Evolutionary conservation across 176 grass and related monocot genomes (phyloP).

Genomic region (Pharus latifolius): DNA sequence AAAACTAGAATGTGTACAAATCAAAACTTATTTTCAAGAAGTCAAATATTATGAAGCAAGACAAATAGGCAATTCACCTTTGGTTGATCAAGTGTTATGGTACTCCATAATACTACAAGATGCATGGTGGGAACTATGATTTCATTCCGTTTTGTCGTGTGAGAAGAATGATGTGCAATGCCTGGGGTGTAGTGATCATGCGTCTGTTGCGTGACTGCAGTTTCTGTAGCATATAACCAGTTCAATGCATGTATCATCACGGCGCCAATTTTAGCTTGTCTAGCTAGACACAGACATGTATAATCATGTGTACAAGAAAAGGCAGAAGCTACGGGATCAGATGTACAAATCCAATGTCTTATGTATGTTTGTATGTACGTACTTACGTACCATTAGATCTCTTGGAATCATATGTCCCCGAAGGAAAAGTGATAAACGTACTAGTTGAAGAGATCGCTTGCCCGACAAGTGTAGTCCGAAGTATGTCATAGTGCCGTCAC

Average conservation of each 20-base stretch:
- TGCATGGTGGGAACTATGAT: not conserved
- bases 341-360: too few species aligned
- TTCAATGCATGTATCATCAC: constrained; percentile 3
- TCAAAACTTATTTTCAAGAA: too few species aligned
- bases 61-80: too few species aligned
- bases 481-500: not conserved
- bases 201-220: constrained; percentile 12
- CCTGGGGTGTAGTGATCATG: constrained; percentile 5
- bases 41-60: too few species aligned
- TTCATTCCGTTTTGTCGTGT: constrained; percentile 5
- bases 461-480: not conserved
- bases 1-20: too few species aligned
- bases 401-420: too few species aligned
- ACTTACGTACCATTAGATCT: too few species aligned
- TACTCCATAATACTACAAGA: too few species aligned
- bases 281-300: not conserved
- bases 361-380: too few species aligned
- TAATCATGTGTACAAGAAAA: too few species aligned
- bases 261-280: constrained; percentile 16
- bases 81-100: too few species aligned
- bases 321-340: not conserved
- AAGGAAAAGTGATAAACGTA: too few species aligned
- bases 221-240: not conserved
- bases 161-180: not conserved
- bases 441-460: not conserved